phyloP scores from a whole-genome alignment of 805 yeast species.

The Metschnikowia bowlesiae region DNA sequence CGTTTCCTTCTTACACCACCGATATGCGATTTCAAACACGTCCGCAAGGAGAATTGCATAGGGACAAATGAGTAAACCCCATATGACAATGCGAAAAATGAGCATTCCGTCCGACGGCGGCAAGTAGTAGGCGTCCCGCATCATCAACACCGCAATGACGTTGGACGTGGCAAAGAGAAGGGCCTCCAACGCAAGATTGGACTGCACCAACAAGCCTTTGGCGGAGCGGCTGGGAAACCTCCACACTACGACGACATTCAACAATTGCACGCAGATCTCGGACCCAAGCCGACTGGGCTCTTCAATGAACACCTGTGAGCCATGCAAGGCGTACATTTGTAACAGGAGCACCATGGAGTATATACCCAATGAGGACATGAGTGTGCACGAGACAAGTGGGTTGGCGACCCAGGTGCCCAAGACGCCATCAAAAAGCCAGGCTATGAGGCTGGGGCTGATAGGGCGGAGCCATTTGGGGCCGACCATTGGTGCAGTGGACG shows the following conservation, averaged over 20 bases:
- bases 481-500: too few relatives aligned
- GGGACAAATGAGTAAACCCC: constrained; percentile 20
- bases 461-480: background rate
- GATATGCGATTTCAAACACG: constrained; percentile 7
- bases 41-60: constrained; percentile 17
- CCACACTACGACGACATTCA: constrained; percentile 27
- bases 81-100: constrained; percentile 13
- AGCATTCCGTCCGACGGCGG: constrained; percentile 7
- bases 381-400: background rate
- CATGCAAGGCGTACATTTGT: background rate
- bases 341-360: background rate
- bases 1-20: background rate
- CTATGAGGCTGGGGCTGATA: background rate
- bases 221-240: constrained; percentile 19
- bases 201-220: constrained; percentile 7
- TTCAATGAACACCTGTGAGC: background rate
- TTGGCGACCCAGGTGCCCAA: constrained; percentile 19
- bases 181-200: constrained; percentile 13
- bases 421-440: constrained; percentile 16
- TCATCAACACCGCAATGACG: constrained; percentile 13
- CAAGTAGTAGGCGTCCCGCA: constrained; percentile 7
- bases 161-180: constrained; percentile 21
- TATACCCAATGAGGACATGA: background rate
- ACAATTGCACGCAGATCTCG: constrained; percentile 23
- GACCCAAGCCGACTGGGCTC: constrained; percentile 2